These are phyloP conservation scores for Ceratocystis ficicola DNA, from an alignment of 2,329 filamentous ascomycete genomes.

Conservation along the genomic window DNA sequence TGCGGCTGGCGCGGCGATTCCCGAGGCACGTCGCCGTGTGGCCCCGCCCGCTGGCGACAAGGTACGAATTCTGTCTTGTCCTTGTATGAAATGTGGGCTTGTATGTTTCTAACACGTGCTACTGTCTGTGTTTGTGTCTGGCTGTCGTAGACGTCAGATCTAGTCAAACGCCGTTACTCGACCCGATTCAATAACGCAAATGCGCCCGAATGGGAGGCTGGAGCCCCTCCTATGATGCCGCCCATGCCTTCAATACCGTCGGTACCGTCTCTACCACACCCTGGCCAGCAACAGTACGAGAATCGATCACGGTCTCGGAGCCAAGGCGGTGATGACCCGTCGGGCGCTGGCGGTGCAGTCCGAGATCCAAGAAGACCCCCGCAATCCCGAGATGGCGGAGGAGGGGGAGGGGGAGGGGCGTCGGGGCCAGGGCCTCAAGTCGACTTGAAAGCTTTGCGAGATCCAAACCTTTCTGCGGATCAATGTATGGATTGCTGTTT, in stretches of 20 bases:
- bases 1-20: neutral
- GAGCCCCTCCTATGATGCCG: slow-evolving; percentile 43
- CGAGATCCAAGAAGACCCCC: slow-evolving; percentile 37
- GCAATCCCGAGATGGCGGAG: slow-evolving; percentile 34
- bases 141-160: slow-evolving; percentile 51
- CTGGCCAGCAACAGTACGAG: slow-evolving; percentile 15
- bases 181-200: slow-evolving; percentile 75
- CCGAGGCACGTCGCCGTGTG: slow-evolving; percentile 36
- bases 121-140: neutral
- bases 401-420: slow-evolving; percentile 29
- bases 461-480: slow-evolving; percentile 67
- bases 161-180: slow-evolving; percentile 91
- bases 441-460: slow-evolving; percentile 64
- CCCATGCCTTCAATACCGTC: slow-evolving; percentile 19
- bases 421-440: slow-evolving; percentile 47
- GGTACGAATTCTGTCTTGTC: slow-evolving; percentile 30
- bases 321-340: slow-evolving; percentile 25
- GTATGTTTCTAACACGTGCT: neutral
- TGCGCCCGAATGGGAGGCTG: slow-evolving; percentile 50
- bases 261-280: slow-evolving; percentile 15
- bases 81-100: neutral
- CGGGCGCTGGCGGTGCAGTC: slow-evolving; percentile 26
- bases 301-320: slow-evolving; percentile 17
- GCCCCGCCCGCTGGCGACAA: slow-evolving; percentile 45
- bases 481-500: slow-evolving; percentile 43